Evolutionary conservation across 768 basidiomycete genomes (phyloP).

Genomic region (Mycena haematopus): DNA sequence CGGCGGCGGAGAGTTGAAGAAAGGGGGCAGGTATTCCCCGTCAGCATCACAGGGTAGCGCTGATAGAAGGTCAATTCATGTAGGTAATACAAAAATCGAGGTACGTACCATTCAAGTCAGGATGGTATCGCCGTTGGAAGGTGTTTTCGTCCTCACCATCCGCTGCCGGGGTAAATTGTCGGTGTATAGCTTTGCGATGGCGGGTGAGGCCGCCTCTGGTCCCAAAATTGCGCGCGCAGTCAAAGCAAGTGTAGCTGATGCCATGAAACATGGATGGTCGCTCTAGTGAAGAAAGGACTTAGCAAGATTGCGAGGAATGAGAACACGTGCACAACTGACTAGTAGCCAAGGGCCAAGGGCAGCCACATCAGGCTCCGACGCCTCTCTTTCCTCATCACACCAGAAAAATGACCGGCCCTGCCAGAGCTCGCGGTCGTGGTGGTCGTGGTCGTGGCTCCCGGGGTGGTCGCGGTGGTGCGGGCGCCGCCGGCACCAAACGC

Average conservation of each 20-base stretch:
- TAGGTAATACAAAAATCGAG: too few species aligned
- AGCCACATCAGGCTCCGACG: not conserved
- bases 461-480: too few species aligned
- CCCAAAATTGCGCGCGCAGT: not conserved
- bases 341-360: too few species aligned
- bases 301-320: not conserved
- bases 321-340: not conserved
- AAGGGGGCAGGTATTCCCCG: not conserved
- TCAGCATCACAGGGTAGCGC: slow-evolving; percentile 10
- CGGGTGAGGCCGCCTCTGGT: not conserved
- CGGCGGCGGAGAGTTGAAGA: not conserved
- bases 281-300: not conserved
- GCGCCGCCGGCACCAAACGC: too few species aligned
- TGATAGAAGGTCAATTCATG: not conserved
- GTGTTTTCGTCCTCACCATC: slow-evolving; percentile 16
- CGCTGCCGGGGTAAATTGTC: slow-evolving; percentile 12
- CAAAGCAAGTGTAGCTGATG: not conserved
- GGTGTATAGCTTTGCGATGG: not conserved
- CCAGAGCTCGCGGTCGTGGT: too few species aligned
- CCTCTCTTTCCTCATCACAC: not conserved
- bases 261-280: slow-evolving; percentile 6
- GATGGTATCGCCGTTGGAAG: slow-evolving; percentile 1
- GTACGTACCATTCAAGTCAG: not conserved
- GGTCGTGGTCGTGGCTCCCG: too few species aligned
- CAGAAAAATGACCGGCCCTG: too few species aligned